phyloP scores from a whole-genome alignment of 352 stramenopile genomes.

The Phytophthora cryptogea region DNA sequence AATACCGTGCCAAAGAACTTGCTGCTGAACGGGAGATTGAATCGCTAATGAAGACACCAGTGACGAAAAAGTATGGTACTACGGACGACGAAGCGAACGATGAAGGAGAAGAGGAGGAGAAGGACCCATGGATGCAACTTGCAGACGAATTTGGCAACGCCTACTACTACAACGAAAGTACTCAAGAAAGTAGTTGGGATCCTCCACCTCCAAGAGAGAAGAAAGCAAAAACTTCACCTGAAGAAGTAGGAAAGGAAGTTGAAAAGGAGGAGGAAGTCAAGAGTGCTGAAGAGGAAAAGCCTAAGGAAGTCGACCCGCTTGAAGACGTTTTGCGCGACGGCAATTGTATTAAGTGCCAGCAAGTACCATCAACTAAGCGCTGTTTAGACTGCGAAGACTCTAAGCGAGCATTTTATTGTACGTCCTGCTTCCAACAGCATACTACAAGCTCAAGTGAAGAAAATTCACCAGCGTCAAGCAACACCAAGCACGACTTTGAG shows the following conservation, averaged over 20 bases:
- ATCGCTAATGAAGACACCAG: slow-evolving; percentile 12
- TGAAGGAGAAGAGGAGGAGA: slow-evolving; percentile 6
- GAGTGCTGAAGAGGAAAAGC: slow-evolving; percentile 1
- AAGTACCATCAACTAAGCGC: slow-evolving; percentile 42
- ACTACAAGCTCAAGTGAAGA: slow-evolving; percentile 24
- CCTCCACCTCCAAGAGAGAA: slow-evolving; percentile 22
- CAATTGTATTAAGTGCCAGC: slow-evolving; percentile 48
- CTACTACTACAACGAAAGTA: slow-evolving; percentile 71
- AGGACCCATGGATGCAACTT: slow-evolving; percentile 37
- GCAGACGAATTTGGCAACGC: slow-evolving; percentile 52
- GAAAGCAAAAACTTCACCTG: slow-evolving; percentile 5
- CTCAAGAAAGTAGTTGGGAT: slow-evolving; percentile 59
- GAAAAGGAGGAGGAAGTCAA: slow-evolving; percentile 1
- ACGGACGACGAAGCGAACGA: slow-evolving; percentile 17
- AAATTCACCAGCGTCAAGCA: slow-evolving; percentile 19
- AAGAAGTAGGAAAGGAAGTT: slow-evolving; percentile 2
- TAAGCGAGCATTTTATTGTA: slow-evolving; percentile 42
- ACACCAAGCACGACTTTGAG: slow-evolving; percentile 61
- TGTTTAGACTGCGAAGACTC: slow-evolving; percentile 58
- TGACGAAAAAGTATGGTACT: neutral
- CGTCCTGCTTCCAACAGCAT: slow-evolving; percentile 57
- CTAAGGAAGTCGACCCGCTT: slow-evolving; percentile 20
- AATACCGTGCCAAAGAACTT: slow-evolving; percentile 49
- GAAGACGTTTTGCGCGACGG: slow-evolving; percentile 21
- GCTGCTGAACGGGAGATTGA: slow-evolving; percentile 40